These are phyloP conservation scores for Breynia disticha DNA, from an alignment of 441 rosid genomes.

Conservation along the genomic window DNA sequence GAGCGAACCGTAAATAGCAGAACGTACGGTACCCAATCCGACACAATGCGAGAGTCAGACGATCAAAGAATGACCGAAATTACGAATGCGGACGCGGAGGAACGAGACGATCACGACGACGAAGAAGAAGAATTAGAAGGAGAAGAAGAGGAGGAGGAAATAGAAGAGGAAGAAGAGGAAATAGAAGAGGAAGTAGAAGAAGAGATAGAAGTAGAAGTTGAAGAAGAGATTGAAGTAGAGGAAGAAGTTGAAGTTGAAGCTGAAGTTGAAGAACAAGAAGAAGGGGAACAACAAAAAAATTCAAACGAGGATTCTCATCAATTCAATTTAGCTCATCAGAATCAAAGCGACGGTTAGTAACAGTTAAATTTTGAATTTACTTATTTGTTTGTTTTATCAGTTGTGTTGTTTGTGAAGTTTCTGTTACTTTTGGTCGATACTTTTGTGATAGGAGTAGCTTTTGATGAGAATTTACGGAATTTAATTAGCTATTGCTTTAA, in stretches of 20 bases:
- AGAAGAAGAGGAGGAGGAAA: background rate
- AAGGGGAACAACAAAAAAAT: no score
- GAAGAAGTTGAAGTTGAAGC: constrained; percentile 9
- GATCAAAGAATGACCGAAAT: background rate
- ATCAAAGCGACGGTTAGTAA: constrained; percentile 12
- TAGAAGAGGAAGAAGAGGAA: constrained; percentile 7
- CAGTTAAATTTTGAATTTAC: background rate
- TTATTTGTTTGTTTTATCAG: background rate
- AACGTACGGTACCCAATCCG: no score
- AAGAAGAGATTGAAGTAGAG: constrained; percentile 9
- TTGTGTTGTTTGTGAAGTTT: background rate
- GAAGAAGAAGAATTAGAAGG: background rate
- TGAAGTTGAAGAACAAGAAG: constrained; percentile 3
- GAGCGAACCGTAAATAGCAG: no score
- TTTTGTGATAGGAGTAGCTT: no score
- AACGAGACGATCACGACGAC: background rate
- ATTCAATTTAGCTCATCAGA: background rate
- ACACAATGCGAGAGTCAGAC: no score
- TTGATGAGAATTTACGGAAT: no score
- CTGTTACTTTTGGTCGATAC: background rate
- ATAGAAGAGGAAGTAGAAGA: constrained; percentile 7
- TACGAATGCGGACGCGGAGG: constrained; percentile 1
- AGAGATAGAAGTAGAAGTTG: constrained; percentile 3
- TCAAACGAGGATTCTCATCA: background rate
- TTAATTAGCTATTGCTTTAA: no score